These are phyloP conservation scores for Paraphaeosphaeria sporulosa DNA, from an alignment of 2,329 filamentous ascomycete genomes.

Conservation along the genomic window DNA sequence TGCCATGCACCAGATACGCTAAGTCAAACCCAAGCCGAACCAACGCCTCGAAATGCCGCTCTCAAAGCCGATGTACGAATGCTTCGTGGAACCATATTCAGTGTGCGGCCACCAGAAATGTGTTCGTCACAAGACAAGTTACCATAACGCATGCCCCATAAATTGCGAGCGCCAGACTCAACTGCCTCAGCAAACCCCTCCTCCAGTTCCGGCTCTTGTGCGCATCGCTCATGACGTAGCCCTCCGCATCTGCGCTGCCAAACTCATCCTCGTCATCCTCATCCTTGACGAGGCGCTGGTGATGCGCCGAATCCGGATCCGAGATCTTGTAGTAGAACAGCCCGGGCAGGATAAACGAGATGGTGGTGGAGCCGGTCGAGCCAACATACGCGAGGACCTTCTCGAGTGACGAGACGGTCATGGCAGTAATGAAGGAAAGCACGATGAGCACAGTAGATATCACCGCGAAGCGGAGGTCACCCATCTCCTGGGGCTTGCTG, in stretches of 20 bases:
- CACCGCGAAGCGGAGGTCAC: conserved; percentile 85
- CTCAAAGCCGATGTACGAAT: not conserved
- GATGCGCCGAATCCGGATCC: conserved; percentile 82
- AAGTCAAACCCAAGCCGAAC: not conserved
- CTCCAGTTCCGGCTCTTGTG: conserved; percentile 69
- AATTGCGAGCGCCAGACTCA: conserved; percentile 77
- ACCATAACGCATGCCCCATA: conserved; percentile 92
- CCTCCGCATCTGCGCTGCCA: conserved; percentile 62
- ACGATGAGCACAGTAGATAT: conserved; percentile 88
- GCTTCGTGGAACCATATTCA: conserved; percentile 39
- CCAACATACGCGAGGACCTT: conserved; percentile 95
- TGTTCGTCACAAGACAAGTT: conserved; percentile 84
- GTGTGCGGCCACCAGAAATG: conserved; percentile 75
- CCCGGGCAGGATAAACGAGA: conserved; percentile 95
- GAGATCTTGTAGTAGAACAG: conserved; percentile 99
- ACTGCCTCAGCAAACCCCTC: conserved; percentile 70
- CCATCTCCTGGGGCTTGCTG: conserved; percentile 65
- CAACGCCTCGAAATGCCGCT: conserved; percentile 2
- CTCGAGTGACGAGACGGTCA: conserved; percentile 89
- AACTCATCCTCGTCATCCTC: conserved; percentile 82
- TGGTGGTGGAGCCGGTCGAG: conserved; percentile 91
- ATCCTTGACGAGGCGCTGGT: conserved; percentile 87
- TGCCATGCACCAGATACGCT: not conserved
- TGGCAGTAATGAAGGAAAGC: conserved; percentile 83
- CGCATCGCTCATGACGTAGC: conserved; percentile 48